Conservation (phyloP, 148 eudicot species). For the Amaranthus cruentus region DNA sequence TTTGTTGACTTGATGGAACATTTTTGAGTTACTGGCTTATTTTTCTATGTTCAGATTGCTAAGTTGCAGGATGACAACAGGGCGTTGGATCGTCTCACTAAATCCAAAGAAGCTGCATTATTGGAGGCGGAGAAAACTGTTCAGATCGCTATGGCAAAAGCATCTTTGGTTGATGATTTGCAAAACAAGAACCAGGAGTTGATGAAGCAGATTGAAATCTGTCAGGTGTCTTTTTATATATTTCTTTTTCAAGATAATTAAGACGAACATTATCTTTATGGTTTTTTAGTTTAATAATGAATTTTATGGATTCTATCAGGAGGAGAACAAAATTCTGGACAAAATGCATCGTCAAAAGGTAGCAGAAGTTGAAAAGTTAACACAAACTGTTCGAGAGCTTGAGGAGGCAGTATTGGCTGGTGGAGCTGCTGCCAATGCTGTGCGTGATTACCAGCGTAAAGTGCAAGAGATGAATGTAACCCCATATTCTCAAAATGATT, state of each 20-base stretch:
- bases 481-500: not conserved
- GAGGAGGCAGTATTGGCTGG: slow-evolving; percentile 98
- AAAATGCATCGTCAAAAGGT: slow-evolving; percentile 94
- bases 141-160: slow-evolving; percentile 79
- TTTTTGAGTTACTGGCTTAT: slow-evolving; percentile 20
- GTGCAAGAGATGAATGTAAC: slow-evolving; percentile 88
- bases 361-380: slow-evolving; percentile 90
- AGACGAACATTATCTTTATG: not conserved
- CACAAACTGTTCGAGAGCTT: slow-evolving; percentile 85
- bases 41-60: slow-evolving; percentile 45
- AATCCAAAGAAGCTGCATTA: slow-evolving; percentile 91
- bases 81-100: slow-evolving; percentile 92
- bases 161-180: slow-evolving; percentile 88
- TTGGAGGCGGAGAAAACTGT: slow-evolving; percentile 86
- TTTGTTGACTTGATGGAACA: not conserved
- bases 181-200: slow-evolving; percentile 92
- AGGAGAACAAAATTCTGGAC: slow-evolving; percentile 86
- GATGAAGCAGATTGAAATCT: slow-evolving; percentile 91
- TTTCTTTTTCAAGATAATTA: not conserved
- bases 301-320: slow-evolving; percentile 41
- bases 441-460: slow-evolving; percentile 96
- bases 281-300: not conserved
- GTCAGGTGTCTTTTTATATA: slow-evolving; percentile 56
- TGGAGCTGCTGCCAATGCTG: slow-evolving; percentile 97
- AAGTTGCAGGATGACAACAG: slow-evolving; percentile 88